phyloP scores from a whole-genome alignment of 257 asterid genomes.

The Cinchona pubescens region DNA sequence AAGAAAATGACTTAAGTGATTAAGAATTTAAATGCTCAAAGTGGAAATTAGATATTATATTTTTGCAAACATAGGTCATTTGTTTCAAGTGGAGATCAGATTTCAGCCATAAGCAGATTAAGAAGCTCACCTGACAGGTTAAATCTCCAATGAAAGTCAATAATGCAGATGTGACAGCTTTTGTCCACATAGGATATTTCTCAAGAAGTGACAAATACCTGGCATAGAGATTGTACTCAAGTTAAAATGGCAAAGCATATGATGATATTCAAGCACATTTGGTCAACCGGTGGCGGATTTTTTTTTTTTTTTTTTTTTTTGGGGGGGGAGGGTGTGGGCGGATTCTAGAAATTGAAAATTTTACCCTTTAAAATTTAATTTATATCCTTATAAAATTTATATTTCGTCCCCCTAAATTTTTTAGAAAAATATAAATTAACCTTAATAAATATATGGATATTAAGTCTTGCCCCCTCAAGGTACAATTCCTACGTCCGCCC shows the following conservation, averaged over 20 bases:
- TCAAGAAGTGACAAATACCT: conserved; percentile 88
- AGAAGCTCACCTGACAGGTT: conserved; percentile 72
- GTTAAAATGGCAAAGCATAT: background rate
- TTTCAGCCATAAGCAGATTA: conserved; percentile 9
- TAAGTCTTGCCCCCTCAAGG: too few species aligned
- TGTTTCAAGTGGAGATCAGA: conserved; percentile 9
- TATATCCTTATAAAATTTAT: background rate
- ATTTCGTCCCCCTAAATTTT: too few species aligned
- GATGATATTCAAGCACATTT: background rate
- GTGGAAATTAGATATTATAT: background rate
- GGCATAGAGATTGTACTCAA: conserved; percentile 26
- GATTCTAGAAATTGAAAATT: too few species aligned
- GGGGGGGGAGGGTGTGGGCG: too few species aligned
- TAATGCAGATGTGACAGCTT: conserved; percentile 74
- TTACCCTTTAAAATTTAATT: background rate
- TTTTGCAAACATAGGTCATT: background rate
- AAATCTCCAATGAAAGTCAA: conserved; percentile 76
- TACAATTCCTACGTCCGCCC: too few species aligned
- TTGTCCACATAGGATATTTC: conserved; percentile 77
- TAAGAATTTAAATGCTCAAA: background rate
- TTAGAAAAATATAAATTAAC: too few species aligned
- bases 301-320: too few species aligned
- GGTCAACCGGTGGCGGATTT: background rate
- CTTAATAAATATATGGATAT: too few species aligned
- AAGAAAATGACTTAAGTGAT: too few species aligned